Base-by-base conservation (phyloP, 2,329 filamentous ascomycete genomes). In the Nemania bipapillata region DNA sequence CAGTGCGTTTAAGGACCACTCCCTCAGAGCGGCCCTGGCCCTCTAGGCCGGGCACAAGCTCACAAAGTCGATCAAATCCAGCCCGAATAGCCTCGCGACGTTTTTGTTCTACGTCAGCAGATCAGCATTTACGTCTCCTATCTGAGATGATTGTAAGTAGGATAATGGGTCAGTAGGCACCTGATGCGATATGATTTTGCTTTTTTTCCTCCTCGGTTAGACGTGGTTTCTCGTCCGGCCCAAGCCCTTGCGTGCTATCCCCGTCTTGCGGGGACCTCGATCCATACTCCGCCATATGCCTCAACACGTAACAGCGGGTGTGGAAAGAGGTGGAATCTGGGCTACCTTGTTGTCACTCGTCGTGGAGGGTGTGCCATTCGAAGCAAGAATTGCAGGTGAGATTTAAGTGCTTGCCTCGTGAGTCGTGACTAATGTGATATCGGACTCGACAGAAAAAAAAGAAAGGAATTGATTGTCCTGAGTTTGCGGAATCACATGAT, bases 21-120 rank as follows among this genome's bases (percentile, higher is more conserved):
- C 92, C 92, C 79, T 97, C 94, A 71, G 92, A 96, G 53, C 93
- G 89, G 0, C 92, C 94, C 76, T 94, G 91, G 0, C 94, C 94
- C 74, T 92, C 87, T 61, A 96, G 85, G 0, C 92, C 93, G 0
- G 94, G 94, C 0, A 97, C 92, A 35, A 96, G 85, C 61, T 90
- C 87, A 17, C 92, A 92, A 28, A 97, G 86, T 37, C 90, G 87
- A 79, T 97, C 93, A 78, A 96, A 97, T 65, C 92, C 92, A 66
- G 92, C 89, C 54, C 94, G 87, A 72, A 97, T 97, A 15, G 91
- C 92, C 65, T 89, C 86, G 52, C 90, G 87, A 40, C 90, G 87
- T 80, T 91, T 86, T 73, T 86, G 84, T 72, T 87, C 85, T 79
- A 20, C 20, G 24, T 37, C 2, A 9, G 12, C 26, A 17, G 4